Conservation (phyloP, 768 basidiomycete genomes). For the Leucosporidium yakuticum region DNA sequence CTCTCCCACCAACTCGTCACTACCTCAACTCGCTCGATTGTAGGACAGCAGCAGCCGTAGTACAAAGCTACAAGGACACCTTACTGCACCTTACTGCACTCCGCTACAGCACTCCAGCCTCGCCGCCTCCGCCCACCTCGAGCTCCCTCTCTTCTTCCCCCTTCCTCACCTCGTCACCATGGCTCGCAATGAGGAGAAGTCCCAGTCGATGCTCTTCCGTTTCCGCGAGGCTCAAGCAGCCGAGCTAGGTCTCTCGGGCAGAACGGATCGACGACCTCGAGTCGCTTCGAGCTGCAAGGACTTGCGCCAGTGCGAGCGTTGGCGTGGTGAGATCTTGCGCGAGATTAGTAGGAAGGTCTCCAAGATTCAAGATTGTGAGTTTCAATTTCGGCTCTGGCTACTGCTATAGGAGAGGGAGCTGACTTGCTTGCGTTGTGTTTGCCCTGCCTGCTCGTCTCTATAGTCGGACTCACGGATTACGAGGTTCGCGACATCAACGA, state of each 20-base stretch:
- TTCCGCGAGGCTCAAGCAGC: slow-evolving; percentile 95
- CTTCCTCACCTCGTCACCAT: not conserved
- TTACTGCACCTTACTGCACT: too few species aligned
- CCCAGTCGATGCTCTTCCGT: slow-evolving; percentile 88
- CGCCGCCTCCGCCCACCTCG: too few species aligned
- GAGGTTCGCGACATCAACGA: slow-evolving; percentile 94
- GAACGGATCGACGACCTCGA: slow-evolving; percentile 71
- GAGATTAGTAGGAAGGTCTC: slow-evolving; percentile 95
- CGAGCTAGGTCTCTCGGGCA: slow-evolving; percentile 81
- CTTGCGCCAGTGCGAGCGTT: slow-evolving; percentile 85
- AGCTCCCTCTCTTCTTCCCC: too few species aligned
- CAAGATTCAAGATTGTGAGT: slow-evolving; percentile 90
- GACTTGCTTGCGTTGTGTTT: not conserved
- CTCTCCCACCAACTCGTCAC: too few species aligned
- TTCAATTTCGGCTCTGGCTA: not conserved
- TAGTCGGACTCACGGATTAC: slow-evolving; percentile 89
- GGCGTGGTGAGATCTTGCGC: slow-evolving; percentile 88
- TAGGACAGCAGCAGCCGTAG: too few species aligned
- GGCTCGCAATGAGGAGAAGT: slow-evolving; percentile 98
- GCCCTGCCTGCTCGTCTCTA: not conserved
- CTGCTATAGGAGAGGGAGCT: not conserved
- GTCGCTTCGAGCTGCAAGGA: slow-evolving; percentile 91
- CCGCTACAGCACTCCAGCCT: too few species aligned
- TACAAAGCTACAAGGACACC: too few species aligned
- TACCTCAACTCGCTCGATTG: too few species aligned